phyloP scores from a whole-genome alignment of 495 filamentous ascomycete species.

The Evernia prunastri region DNA sequence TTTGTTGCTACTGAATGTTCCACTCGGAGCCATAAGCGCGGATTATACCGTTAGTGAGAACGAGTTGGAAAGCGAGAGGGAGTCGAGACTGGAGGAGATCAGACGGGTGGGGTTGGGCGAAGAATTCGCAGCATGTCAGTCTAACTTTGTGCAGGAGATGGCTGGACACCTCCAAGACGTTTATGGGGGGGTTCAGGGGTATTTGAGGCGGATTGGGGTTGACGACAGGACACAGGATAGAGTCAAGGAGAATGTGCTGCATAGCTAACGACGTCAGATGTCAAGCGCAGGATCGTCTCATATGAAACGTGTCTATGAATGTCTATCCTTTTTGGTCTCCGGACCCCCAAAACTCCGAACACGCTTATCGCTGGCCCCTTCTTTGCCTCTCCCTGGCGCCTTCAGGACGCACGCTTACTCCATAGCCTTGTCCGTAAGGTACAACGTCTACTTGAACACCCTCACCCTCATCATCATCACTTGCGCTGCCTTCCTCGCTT shows the following conservation, averaged over 20 bases:
- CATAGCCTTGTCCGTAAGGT: slow-evolving; percentile 20
- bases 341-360: slow-evolving; percentile 8
- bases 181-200: slow-evolving; percentile 58
- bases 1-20: slow-evolving; percentile 48
- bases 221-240: slow-evolving; percentile 33
- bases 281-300: neutral
- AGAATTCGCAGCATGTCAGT: slow-evolving; percentile 59
- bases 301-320: neutral
- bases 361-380: slow-evolving; percentile 13
- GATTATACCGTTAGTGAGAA: slow-evolving; percentile 63
- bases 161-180: slow-evolving; percentile 42
- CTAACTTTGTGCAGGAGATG: slow-evolving; percentile 47
- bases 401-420: slow-evolving; percentile 14
- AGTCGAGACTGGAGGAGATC: slow-evolving; percentile 61
- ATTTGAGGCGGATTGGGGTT: slow-evolving; percentile 56
- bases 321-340: neutral
- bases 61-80: slow-evolving; percentile 54
- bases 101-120: slow-evolving; percentile 57
- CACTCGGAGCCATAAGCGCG: slow-evolving; percentile 47
- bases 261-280: neutral
- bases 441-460: slow-evolving; percentile 33
- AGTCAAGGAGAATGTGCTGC: slow-evolving; percentile 26
- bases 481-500: slow-evolving; percentile 25
- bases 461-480: slow-evolving; percentile 30
- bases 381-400: slow-evolving; percentile 6